A percentile compares a stretch with the other conserved stretches of the same genome.
phyloP scores from a whole-genome alignment of 2,329 filamentous ascomycete genomes.

The Fusarium musae region DNA sequence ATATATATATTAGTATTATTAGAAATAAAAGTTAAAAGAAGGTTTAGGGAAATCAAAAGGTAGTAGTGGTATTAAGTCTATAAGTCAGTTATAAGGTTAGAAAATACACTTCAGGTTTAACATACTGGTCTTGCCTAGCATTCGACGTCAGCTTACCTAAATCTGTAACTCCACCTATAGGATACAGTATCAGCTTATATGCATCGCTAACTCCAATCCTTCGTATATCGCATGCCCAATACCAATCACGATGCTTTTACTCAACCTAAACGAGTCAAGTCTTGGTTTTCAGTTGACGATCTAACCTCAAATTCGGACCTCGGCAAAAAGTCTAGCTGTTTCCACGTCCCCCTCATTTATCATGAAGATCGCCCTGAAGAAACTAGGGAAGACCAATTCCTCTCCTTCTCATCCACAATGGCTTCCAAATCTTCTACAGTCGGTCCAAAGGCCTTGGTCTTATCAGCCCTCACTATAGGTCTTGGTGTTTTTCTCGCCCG shows the following conservation, averaged over 20 bases:
- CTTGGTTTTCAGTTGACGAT: not conserved
- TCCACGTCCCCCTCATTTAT: conserved; percentile 11
- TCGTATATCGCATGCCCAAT: not conserved
- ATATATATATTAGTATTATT: too few relatives aligned
- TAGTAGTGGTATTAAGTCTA: too few relatives aligned
- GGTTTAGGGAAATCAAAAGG: too few relatives aligned
- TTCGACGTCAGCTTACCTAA: not conserved
- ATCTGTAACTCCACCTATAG: accelerated
- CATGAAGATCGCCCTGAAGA: not conserved
- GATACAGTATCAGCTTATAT: not conserved
- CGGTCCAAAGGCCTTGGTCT: not conserved
- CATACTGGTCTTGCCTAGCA: too few relatives aligned
- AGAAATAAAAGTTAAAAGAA: too few relatives aligned
- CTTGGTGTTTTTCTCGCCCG: not conserved
- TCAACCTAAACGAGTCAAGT: not conserved
- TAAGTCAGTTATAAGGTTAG: too few relatives aligned
- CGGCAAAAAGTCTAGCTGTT: not conserved
- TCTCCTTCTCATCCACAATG: not conserved
- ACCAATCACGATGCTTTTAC: not conserved
- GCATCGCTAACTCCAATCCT: not conserved
- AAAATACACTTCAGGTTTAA: too few relatives aligned
- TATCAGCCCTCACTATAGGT: not conserved
- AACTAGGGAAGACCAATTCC: not conserved
- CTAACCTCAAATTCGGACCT: not conserved
- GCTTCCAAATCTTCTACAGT: not conserved